Conservation (phyloP, 2,329 filamentous ascomycete genomes). For the Mariannaea elegans region DNA sequence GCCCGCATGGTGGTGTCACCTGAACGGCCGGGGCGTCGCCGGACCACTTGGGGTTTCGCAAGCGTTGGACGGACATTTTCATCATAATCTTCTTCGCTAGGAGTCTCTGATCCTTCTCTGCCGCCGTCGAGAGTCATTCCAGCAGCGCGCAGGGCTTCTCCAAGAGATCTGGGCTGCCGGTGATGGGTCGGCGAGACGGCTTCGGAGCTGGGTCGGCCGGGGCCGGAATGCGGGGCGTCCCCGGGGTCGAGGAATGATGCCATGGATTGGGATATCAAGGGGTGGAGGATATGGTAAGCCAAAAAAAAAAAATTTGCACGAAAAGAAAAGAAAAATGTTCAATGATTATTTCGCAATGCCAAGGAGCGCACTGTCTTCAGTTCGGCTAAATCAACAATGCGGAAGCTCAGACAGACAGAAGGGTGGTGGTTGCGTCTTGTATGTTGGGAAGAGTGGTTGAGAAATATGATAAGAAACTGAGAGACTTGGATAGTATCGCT, state of each 20-base stretch:
- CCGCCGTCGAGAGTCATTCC: slow-evolving; percentile 35
- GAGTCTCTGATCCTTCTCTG: slow-evolving; percentile 47
- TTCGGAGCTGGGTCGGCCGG: background rate
- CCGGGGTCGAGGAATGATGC: slow-evolving; percentile 10
- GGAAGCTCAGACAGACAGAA: background rate
- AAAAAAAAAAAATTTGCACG: background rate
- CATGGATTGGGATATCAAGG: slow-evolving; percentile 16
- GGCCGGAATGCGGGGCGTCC: slow-evolving; percentile 21
- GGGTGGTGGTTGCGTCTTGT: background rate
- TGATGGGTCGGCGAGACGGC: slow-evolving; percentile 19
- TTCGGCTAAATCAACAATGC: background rate
- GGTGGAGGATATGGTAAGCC: background rate
- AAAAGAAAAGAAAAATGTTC: background rate
- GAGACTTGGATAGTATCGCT: background rate
- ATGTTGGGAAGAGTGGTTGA: no score
- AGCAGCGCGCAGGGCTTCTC: slow-evolving; percentile 39
- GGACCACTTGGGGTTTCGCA: slow-evolving; percentile 27
- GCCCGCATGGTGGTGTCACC: background rate
- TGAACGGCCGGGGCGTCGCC: slow-evolving; percentile 26
- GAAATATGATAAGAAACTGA: background rate
- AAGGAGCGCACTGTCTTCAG: background rate
- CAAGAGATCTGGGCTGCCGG: slow-evolving; percentile 37
- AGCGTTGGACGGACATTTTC: slow-evolving; percentile 45
- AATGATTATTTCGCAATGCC: background rate
- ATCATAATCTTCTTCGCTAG: slow-evolving; percentile 58